Evolutionary conservation across 2,329 filamentous ascomycete species (phyloP), one percentile per base, ranked within the genome.

Genomic region (Torrubiella hemipterigena): DNA sequence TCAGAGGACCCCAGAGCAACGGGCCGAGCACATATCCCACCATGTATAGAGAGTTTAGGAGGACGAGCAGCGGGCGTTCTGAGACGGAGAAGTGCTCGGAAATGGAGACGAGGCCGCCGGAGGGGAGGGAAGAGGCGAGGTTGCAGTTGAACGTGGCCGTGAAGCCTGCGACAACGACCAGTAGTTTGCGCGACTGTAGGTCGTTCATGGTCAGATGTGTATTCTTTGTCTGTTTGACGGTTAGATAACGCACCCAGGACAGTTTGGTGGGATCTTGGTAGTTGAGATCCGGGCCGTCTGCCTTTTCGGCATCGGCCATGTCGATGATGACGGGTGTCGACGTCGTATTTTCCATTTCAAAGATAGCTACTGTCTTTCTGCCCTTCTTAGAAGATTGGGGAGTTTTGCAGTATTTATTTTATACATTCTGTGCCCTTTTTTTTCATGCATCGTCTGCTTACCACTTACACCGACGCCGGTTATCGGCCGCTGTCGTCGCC

Each of bases 21-120:
- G 52, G 52, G 3, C 52, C 51, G 1, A 55, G 37, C 6, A 55
- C 51, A 22, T 54, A 55, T 17, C 51, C 51, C 19, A 45, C 42
- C 51, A 55, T 55, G 27, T 52, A 55, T 3, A 55, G 40, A 8
- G 51, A 55, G 45, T 55, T 55, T 35, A 55, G 48, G 3, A 55
- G 45, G 7, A 45, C 46, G 9, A 55, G 48, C 12, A 50, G 40
- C 5, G 47, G 30, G 17, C 40, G 42, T 23, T 40, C 27, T 5
- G 44, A 34, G 26, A 54, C 45, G 11, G 31, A 23, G 29, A 55
- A 55, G 11, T 44, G 38, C 6, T 43, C 41, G 12, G 48, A 37
- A 19, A 55, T 51, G 35, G 49, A 42, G n/a, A 52, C 40, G n/a
- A 54, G 48, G n/a, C 51, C 52, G 2, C 52, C 52, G 2, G 50